Percentiles rank a stretch among this genome's conserved stretches.
Evolutionary conservation across 768 basidiomycete species (phyloP).

Genomic region (Amanita brunnescens): DNA sequence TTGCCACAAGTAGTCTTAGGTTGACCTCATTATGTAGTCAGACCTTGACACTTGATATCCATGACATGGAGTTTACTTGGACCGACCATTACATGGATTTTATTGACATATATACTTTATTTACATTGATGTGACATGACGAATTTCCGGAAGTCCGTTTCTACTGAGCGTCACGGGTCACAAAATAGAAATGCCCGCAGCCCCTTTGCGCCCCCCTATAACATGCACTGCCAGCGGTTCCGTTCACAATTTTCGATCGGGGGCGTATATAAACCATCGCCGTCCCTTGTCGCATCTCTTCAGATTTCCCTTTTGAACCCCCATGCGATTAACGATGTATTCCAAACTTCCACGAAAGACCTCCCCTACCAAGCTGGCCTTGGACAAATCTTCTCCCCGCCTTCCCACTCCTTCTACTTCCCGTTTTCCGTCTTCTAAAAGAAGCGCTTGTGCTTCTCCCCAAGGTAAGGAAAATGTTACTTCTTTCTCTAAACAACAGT

Average conservation of each 20-base stretch:
- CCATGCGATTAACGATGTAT: neutral
- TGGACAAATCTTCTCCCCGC: neutral
- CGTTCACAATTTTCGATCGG: neutral
- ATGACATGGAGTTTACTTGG: no score
- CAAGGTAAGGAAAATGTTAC: neutral
- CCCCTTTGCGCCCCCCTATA: no score
- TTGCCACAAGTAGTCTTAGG: no score
- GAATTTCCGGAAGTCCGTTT: no score
- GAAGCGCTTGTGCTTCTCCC: neutral
- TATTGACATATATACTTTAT: no score
- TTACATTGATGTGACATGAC: no score
- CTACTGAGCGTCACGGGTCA: no score
- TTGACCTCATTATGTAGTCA: no score
- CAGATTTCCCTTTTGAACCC: neutral
- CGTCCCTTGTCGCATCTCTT: neutral
- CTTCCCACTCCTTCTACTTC: neutral
- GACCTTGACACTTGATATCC: no score
- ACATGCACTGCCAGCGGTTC: no score
- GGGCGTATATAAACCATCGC: neutral
- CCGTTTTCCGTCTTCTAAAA: neutral
- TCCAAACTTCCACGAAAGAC: neutral
- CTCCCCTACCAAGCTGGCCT: slow-evolving; percentile 1
- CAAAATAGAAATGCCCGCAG: no score
- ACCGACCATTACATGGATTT: no score
- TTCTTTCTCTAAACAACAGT: neutral